These are phyloP conservation scores for Amanita jacksonii DNA, from an alignment of 768 basidiomycete genomes.

Conservation along the genomic window DNA sequence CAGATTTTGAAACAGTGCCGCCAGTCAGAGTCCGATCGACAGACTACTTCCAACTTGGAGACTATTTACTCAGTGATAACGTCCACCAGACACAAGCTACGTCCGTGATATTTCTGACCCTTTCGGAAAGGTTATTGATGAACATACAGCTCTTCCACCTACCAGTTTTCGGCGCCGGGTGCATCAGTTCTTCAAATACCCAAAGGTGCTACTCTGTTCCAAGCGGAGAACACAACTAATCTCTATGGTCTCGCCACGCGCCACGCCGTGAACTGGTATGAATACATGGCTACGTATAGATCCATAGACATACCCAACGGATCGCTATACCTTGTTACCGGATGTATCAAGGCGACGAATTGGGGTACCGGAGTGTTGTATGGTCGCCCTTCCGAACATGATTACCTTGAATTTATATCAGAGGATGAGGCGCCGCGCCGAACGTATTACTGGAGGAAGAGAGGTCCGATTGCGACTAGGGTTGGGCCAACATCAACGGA, in stretches of 20 bases:
- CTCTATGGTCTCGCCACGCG: constrained; percentile 10
- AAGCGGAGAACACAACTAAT: constrained; percentile 1
- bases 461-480: neutral
- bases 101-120: too few species aligned
- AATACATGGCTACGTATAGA: constrained; percentile 6
- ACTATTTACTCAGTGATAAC: too few species aligned
- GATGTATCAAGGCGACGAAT: constrained; percentile 11
- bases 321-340: constrained; percentile 13
- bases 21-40: too few species aligned
- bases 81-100: too few species aligned
- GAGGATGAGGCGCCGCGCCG: neutral
- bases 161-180: too few species aligned
- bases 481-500: neutral
- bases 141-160: too few species aligned
- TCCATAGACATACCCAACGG: constrained; percentile 10
- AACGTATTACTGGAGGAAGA: neutral
- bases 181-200: constrained; percentile 12
- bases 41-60: too few species aligned
- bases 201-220: constrained; percentile 6
- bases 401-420: neutral
- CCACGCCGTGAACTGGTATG: constrained; percentile 13
- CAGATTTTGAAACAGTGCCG: too few species aligned
- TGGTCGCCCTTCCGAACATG: neutral
- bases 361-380: constrained; percentile 12
- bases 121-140: too few species aligned